A percentile compares a stretch with the other conserved stretches of the same genome.
Evolutionary conservation across 148 eudicot species (phyloP).

Genomic region (Camellia lanceoleosa): DNA sequence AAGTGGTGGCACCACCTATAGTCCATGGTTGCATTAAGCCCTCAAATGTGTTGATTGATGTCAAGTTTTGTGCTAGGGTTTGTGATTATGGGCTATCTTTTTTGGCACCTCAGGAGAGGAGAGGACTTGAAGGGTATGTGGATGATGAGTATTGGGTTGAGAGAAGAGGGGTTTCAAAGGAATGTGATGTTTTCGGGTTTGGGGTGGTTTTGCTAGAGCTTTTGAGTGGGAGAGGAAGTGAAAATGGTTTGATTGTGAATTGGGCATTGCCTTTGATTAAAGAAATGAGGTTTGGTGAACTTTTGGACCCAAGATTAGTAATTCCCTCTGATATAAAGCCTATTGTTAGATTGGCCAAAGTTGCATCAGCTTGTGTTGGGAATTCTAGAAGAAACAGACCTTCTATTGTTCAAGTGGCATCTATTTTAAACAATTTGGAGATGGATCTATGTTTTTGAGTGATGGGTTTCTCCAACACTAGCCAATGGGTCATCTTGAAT

Average conservation of each 20-base stretch:
- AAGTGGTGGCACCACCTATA: slow-evolving; percentile 65
- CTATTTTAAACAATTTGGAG: slow-evolving; percentile 66
- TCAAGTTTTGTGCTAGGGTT: slow-evolving; percentile 52
- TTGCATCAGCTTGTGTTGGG: slow-evolving; percentile 81
- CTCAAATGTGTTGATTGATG: slow-evolving; percentile 70
- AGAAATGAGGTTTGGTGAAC: slow-evolving; percentile 55
- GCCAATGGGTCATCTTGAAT: neutral
- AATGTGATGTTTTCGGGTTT: slow-evolving; percentile 83
- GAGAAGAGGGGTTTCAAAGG: slow-evolving; percentile 57
- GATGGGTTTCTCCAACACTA: neutral
- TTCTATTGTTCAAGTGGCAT: slow-evolving; percentile 51
- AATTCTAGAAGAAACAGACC: slow-evolving; percentile 73
- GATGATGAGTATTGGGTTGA: slow-evolving; percentile 77
- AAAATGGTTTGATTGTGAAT: slow-evolving; percentile 52
- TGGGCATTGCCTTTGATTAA: slow-evolving; percentile 92
- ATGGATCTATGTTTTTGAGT: slow-evolving; percentile 15
- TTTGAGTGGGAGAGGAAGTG: slow-evolving; percentile 72
- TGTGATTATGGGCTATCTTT: slow-evolving; percentile 81
- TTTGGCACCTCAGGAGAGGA: slow-evolving; percentile 41
- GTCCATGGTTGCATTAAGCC: slow-evolving; percentile 81
- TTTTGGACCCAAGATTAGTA: slow-evolving; percentile 66
- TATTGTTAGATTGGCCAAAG: slow-evolving; percentile 68
- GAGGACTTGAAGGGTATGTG: slow-evolving; percentile 68
- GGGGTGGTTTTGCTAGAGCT: slow-evolving; percentile 86
- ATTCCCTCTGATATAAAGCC: slow-evolving; percentile 48